Conservation (phyloP, 2,329 filamentous ascomycete genomes). For the Monilinia laxa region DNA sequence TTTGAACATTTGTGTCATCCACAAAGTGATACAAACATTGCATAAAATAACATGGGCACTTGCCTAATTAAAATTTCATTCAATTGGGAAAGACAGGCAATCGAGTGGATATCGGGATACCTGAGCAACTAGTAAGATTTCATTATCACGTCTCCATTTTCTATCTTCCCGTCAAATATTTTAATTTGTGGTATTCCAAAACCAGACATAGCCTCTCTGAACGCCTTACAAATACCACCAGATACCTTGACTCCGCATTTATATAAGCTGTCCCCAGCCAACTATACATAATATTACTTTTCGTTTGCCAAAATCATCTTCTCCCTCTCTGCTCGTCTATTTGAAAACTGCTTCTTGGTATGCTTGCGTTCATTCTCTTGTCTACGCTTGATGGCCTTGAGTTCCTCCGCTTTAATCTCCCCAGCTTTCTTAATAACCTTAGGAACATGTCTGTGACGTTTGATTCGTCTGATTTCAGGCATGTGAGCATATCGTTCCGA, state of each 20-base stretch:
- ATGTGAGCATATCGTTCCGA: slow-evolving; percentile 86
- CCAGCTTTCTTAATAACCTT: slow-evolving; percentile 93
- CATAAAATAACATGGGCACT: background rate
- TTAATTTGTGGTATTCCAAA: slow-evolving; percentile 19
- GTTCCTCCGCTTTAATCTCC: slow-evolving; percentile 89
- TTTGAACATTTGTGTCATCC: too few relatives aligned
- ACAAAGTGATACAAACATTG: too few relatives aligned
- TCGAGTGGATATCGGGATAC: background rate
- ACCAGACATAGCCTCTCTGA: slow-evolving; percentile 18
- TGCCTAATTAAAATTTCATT: background rate
- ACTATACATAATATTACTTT: slow-evolving; percentile 30
- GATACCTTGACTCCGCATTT: slow-evolving; percentile 17
- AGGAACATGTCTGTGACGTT: slow-evolving; percentile 85
- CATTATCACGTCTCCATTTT: background rate
- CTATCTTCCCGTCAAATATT: slow-evolving; percentile 8
- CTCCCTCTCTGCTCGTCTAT: slow-evolving; percentile 77
- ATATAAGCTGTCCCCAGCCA: slow-evolving; percentile 8
- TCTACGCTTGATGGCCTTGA: slow-evolving; percentile 81
- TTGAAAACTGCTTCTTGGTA: slow-evolving; percentile 75
- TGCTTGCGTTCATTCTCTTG: slow-evolving; percentile 96
- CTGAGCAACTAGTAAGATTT: background rate
- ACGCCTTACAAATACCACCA: slow-evolving; percentile 27
- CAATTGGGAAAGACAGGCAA: background rate
- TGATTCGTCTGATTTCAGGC: slow-evolving; percentile 91
- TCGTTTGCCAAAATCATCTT: slow-evolving; percentile 76